These are phyloP conservation scores for Trichoderma guizhouense DNA, from an alignment of 2,329 filamentous ascomycete genomes.

Conservation along the genomic window DNA sequence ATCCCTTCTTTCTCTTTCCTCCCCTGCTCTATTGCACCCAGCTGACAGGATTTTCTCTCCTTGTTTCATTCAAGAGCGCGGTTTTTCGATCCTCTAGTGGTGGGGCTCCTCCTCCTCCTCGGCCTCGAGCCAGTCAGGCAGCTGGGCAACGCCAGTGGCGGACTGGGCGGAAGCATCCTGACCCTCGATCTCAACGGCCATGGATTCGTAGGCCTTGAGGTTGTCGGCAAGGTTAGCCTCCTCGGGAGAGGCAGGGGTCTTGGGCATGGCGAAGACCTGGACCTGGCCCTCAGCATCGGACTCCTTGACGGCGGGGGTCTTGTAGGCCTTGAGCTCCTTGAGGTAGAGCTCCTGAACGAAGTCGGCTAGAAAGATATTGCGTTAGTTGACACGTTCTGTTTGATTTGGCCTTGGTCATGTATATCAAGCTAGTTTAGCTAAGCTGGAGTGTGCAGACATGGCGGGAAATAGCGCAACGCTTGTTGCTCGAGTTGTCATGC, in stretches of 20 bases:
- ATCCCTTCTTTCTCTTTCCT: neutral
- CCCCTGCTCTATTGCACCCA: neutral
- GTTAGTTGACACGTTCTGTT: constrained; percentile 25
- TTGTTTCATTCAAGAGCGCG: neutral
- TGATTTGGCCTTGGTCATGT: neutral
- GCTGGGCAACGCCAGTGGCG: constrained; percentile 54
- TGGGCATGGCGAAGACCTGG: constrained; percentile 78
- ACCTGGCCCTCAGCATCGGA: constrained; percentile 87
- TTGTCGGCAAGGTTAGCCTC: constrained; percentile 89
- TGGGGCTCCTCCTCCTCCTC: constrained; percentile 56
- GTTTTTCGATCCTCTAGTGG: constrained; percentile 41
- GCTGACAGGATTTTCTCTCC: neutral
- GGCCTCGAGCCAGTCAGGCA: constrained; percentile 79
- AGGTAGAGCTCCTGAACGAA: constrained; percentile 98
- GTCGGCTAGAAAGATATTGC: constrained; percentile 63
- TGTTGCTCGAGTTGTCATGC: neutral
- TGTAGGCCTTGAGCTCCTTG: constrained; percentile 93
- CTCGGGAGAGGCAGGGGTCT: constrained; percentile 83
- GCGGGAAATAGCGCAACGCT: constrained; percentile 16
- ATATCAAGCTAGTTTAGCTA: constrained; percentile 1
- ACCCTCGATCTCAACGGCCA: constrained; percentile 93
- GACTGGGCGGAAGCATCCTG: constrained; percentile 62
- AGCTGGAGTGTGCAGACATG: neutral
- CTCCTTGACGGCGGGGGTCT: constrained; percentile 77
- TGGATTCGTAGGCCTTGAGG: constrained; percentile 90